These are phyloP conservation scores for Novymonas esmeraldas DNA, from an alignment of 208 protist genomes.

Conservation along the genomic window DNA sequence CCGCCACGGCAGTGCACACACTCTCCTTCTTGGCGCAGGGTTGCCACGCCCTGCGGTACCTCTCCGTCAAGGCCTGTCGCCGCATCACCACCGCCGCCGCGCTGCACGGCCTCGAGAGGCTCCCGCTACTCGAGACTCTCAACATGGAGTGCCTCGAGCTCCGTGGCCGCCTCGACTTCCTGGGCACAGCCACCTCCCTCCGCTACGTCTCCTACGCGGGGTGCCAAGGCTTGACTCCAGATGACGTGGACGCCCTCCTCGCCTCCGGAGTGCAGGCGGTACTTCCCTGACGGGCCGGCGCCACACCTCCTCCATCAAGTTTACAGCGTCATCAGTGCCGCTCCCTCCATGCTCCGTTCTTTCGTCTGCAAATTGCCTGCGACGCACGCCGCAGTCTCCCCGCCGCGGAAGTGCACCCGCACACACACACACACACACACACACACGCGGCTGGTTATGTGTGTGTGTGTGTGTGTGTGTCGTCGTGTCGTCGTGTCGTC, in stretches of 20 bases:
- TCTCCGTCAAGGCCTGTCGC: slow-evolving; percentile 38
- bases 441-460: too few relatives aligned
- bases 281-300: not conserved
- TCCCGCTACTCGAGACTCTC: slow-evolving; percentile 40
- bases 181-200: slow-evolving; percentile 27
- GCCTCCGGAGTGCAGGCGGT: slow-evolving; percentile 1
- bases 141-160: slow-evolving; percentile 39
- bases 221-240: slow-evolving; percentile 14
- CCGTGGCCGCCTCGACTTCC: slow-evolving; percentile 18
- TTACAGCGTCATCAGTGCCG: too few relatives aligned
- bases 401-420: too few relatives aligned
- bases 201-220: slow-evolving; percentile 26
- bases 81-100: slow-evolving; percentile 20
- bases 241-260: slow-evolving; percentile 16
- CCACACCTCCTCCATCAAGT: not conserved
- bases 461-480: too few relatives aligned
- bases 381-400: too few relatives aligned
- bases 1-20: slow-evolving; percentile 36
- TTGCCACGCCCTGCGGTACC: slow-evolving; percentile 32
- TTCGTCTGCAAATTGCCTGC: too few relatives aligned
- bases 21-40: slow-evolving; percentile 36
- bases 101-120: slow-evolving; percentile 41
- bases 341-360: too few relatives aligned
- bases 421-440: too few relatives aligned
- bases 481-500: too few relatives aligned